Percentiles rank a stretch among this genome's conserved stretches.
Evolutionary conservation across 192 early-diverging fungal genomes (phyloP).

Genomic region (Mortierella alpina): DNA sequence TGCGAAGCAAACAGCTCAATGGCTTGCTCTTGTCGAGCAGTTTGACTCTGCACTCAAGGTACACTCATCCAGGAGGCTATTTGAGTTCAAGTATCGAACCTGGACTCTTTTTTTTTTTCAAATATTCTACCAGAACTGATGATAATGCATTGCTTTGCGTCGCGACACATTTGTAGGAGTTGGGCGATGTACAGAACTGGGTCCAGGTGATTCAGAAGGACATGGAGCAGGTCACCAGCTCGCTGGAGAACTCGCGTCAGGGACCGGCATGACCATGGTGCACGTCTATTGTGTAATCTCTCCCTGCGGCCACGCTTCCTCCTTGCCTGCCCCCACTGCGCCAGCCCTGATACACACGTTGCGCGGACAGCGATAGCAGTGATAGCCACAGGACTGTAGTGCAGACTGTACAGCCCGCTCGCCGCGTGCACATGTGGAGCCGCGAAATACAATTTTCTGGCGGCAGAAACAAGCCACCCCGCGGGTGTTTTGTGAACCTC

Average conservation of each 20-base stretch:
- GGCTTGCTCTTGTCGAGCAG: conserved; percentile 79
- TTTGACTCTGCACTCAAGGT: conserved; percentile 87
- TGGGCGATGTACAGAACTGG: conserved; percentile 92
- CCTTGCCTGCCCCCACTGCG: background rate
- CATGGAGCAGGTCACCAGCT: conserved; percentile 77
- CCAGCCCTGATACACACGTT: background rate
- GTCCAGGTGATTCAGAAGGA: conserved; percentile 85
- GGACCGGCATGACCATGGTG: background rate
- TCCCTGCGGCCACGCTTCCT: background rate
- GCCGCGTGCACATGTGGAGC: too few relatives aligned
- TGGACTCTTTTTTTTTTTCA: background rate
- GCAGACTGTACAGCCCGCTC: too few relatives aligned
- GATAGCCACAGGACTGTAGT: too few relatives aligned
- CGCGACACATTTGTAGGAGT: conserved; percentile 62
- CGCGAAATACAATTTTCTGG: too few relatives aligned
- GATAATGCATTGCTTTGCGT: background rate
- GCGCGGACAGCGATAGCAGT: too few relatives aligned
- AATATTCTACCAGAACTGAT: background rate
- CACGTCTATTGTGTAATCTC: background rate
- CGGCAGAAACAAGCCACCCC: too few relatives aligned
- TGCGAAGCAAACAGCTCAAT: conserved; percentile 77
- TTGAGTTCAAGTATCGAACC: background rate
- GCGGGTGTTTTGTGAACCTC: too few relatives aligned
- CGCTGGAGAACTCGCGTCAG: conserved; percentile 61
- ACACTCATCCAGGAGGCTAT: background rate